Evolutionary conservation across 2,329 filamentous ascomycete species (phyloP), one percentile per base, ranked within the genome.

Genomic region (Diaporthe caulivora): DNA sequence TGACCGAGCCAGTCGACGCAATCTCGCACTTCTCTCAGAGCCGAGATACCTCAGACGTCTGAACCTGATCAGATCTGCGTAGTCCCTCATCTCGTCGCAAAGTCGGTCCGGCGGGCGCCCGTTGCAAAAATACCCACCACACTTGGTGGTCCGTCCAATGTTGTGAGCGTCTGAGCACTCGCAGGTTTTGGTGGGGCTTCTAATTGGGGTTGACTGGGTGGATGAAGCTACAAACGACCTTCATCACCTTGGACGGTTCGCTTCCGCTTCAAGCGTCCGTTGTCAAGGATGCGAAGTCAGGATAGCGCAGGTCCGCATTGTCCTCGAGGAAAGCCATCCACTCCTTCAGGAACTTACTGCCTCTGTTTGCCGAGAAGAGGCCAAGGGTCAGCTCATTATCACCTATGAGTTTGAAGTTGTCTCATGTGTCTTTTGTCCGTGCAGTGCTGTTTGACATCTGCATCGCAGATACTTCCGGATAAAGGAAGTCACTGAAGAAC

Each of bases 241-340:
- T 51, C 13, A 6, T 10, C 37, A 40, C 34, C 18, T 49, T 53
- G 13, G 18, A 68, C 29, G 26, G 47, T 51, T 57, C 40, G 18
- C 47, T 53, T 81, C 78, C 47, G 18, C 47, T 53, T 81, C 78
- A 80, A 72, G 76, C 72, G 31, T 78, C 78, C 47, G 79, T 74
- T 34, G 79, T 74, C 47, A 88, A 76, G 17, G 81, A 82, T 9
- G 85, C 82, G 51, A 91, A 80, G 80, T 97, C 93, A 3, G 96
- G 95, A 83, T 98, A 98, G 80, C 97, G 88, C 77, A 98, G 84
- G 84, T 98, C 96, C 10, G 95, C 93, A 79, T 97, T 87, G 76
- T 98, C 94, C 82, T 98, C 96, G 40, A 98, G 86, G 81, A 93
- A 96, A 13, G 88, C 90, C 94, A 98, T 98, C 97, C 96, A 98